Evolutionary conservation across 805 yeast genomes (phyloP).

Genomic region (Lachancea fermentati): DNA sequence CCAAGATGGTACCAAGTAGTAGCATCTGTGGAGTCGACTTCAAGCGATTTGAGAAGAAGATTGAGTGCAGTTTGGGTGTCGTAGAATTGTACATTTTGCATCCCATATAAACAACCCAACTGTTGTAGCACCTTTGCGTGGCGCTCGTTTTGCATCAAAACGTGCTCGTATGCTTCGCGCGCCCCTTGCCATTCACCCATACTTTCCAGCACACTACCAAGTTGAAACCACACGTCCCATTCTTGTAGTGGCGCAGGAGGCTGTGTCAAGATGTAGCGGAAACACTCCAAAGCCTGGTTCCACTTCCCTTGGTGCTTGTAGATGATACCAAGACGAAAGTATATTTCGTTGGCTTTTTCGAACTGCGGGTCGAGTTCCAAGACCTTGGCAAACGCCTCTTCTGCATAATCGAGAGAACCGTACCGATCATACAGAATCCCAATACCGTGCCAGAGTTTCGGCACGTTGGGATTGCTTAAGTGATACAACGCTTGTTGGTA

Average conservation of each 20-base stretch:
- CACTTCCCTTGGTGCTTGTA: slow-evolving; percentile 92
- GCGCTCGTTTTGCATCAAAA: slow-evolving; percentile 79
- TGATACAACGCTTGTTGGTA: slow-evolving; percentile 94
- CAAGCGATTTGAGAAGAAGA: slow-evolving; percentile 79
- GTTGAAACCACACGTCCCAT: slow-evolving; percentile 98
- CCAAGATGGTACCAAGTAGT: slow-evolving; percentile 97
- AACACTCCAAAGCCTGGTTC: slow-evolving; percentile 85
- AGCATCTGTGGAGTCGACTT: slow-evolving; percentile 85
- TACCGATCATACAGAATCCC: slow-evolving; percentile 95
- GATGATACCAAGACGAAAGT: slow-evolving; percentile 91
- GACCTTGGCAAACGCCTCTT: slow-evolving; percentile 95
- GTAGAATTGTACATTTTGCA: slow-evolving; percentile 52
- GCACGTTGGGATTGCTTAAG: slow-evolving; percentile 88
- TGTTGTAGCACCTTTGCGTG: slow-evolving; percentile 96
- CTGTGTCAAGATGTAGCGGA: slow-evolving; percentile 79
- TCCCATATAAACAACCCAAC: slow-evolving; percentile 87
- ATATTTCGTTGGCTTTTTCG: slow-evolving; percentile 93
- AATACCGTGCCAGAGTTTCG: slow-evolving; percentile 97
- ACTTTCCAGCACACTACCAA: slow-evolving; percentile 92
- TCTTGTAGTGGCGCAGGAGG: slow-evolving; percentile 96
- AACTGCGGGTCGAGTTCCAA: slow-evolving; percentile 93
- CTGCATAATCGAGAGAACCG: slow-evolving; percentile 95
- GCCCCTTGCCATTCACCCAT: slow-evolving; percentile 90
- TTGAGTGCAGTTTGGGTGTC: slow-evolving; percentile 81
- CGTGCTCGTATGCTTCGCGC: slow-evolving; percentile 91